Evolutionary conservation across 169 alveolate species (phyloP), one percentile per base, ranked within the genome.

Genomic region (Cystoisospora suis): DNA sequence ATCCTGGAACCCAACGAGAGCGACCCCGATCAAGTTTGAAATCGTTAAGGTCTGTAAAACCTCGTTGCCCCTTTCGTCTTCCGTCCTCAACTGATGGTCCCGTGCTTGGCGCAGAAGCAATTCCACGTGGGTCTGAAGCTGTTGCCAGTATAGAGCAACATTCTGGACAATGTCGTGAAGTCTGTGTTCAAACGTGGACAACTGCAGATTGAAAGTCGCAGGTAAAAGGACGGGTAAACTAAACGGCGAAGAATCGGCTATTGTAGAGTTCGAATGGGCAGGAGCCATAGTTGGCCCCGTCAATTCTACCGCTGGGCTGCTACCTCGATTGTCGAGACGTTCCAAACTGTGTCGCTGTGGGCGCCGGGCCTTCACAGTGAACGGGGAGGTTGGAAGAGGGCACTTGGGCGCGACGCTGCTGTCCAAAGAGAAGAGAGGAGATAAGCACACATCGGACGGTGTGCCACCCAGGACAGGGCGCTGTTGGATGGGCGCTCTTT

Each of bases 81-180:
- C 56, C 4, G 83, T 20, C 27, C 5, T 0, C 29, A 3, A 5
- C 53, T 27, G 83, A 38, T 72, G 83, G 40, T 72, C 83, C 32
- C 83, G 3, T 5, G 83, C 83, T 56, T 72, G 83, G 36, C 53
- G 83, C 46, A 72, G 53, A 9, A 72, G 27, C 49, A 72, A 27
- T 77, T 93, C 65, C 49, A 87, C 85, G 56, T 65, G 53, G 80
- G 85, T 77, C 89, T 88, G 65, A 87, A 80, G 45, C 92, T 75
- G 77, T 27, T 72, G 42, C 40, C 70, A 27, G 85, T 79, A 86
- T 38, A 88, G 81, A 34, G n/a, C 47, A 42, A 75, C 59, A 56
- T 91, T 44, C 83, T 92, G 81, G 38, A 42, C 36, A 49, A 90
- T 9, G 65, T 93, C 69, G 89, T 93, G 65, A 36, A 69, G 47